Evolutionary conservation across 139 green algal species (phyloP).

Genomic region (Micromonas commoda): DNA sequence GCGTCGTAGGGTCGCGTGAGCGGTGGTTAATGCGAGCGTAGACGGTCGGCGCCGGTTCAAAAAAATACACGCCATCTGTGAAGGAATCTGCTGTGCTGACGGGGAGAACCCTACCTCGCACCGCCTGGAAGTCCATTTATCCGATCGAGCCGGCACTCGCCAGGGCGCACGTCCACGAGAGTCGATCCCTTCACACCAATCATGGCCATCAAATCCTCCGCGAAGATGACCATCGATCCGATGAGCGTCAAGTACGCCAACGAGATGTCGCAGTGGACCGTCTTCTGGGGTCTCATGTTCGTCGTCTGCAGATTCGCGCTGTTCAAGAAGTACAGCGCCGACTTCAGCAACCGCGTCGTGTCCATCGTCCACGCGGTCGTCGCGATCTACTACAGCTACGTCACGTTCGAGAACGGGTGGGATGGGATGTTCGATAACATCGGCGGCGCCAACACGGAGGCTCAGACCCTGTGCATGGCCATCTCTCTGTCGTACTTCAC

Average conservation of each 20-base stretch:
- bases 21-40: too few species aligned
- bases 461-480: constrained; percentile 25
- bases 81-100: too few species aligned
- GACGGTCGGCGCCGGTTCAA: too few species aligned
- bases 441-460: neutral
- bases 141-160: too few species aligned
- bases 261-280: neutral
- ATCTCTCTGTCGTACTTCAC: constrained; percentile 36
- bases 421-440: constrained; percentile 16
- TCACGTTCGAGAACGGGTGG: neutral
- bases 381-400: constrained; percentile 8
- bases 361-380: constrained; percentile 30
- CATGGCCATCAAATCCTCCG: too few species aligned
- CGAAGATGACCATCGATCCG: neutral
- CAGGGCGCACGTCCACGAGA: too few species aligned
- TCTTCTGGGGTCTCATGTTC: constrained; percentile 18
- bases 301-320: constrained; percentile 19
- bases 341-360: constrained; percentile 32
- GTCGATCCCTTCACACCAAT: too few species aligned
- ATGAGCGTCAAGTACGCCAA: neutral
- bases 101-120: too few species aligned
- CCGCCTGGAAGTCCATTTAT: too few species aligned
- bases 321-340: constrained; percentile 13
- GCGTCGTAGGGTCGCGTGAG: too few species aligned
- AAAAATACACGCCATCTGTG: too few species aligned